A percentile compares a stretch with the other conserved stretches of the same genome.
Conservation (phyloP, 2,329 filamentous ascomycete species). For the Pseudocercospora ulei region DNA sequence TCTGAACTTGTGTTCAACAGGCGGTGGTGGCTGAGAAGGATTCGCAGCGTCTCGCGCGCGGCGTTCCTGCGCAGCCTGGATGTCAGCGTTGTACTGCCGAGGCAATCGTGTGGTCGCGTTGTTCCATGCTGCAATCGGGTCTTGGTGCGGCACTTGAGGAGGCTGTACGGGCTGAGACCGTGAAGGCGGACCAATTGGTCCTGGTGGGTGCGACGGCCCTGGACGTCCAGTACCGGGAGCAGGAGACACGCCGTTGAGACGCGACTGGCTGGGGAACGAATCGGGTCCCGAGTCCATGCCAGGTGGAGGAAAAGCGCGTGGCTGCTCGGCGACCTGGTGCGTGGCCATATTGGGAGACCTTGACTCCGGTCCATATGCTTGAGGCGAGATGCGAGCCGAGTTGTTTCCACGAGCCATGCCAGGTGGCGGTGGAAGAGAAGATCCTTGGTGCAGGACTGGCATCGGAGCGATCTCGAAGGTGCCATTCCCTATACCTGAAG, state of each 20-base stretch:
- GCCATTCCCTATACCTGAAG: slow-evolving; percentile 65
- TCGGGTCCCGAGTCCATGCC: slow-evolving; percentile 28
- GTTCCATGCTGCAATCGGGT: slow-evolving; percentile 28
- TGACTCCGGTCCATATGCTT: slow-evolving; percentile 25
- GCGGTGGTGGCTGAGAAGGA: slow-evolving; percentile 9
- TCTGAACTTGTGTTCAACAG: slow-evolving; percentile 23
- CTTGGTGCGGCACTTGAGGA: slow-evolving; percentile 11
- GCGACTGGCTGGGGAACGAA: slow-evolving; percentile 23
- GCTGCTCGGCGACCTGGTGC: slow-evolving; percentile 25
- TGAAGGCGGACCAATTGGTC: slow-evolving; percentile 34
- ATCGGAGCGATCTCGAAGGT: slow-evolving; percentile 51
- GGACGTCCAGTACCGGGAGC: slow-evolving; percentile 29
- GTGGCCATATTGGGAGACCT: slow-evolving; percentile 26
- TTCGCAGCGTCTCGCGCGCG: slow-evolving; percentile 11
- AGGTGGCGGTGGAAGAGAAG: slow-evolving; percentile 30
- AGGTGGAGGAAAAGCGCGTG: slow-evolving; percentile 26
- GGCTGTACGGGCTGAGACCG: slow-evolving; percentile 24
- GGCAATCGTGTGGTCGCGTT: slow-evolving; percentile 24
- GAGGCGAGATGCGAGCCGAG: slow-evolving; percentile 32
- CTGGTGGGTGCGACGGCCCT: slow-evolving; percentile 25
- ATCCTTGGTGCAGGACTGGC: slow-evolving; percentile 26
- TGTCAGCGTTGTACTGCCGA: slow-evolving; percentile 24
- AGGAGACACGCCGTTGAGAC: slow-evolving; percentile 29
- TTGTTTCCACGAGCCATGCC: slow-evolving; percentile 27
- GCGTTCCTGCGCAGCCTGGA: slow-evolving; percentile 20